Conservation (phyloP, 2,329 filamentous ascomycete genomes). For the Talaromyces piceae region DNA sequence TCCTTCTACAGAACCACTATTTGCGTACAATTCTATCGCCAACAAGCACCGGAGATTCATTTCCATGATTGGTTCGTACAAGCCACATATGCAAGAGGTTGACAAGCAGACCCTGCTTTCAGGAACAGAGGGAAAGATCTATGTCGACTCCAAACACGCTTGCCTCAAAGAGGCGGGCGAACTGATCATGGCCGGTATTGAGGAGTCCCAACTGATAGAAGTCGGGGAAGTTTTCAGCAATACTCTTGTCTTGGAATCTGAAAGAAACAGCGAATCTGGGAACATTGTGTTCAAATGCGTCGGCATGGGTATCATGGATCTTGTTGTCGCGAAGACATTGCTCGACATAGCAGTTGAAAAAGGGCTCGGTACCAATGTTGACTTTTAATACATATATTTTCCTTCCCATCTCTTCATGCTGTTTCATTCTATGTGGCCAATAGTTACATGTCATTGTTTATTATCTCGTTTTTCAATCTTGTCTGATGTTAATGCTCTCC, state of each 20-base stretch:
- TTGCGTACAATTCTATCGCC: conserved; percentile 23
- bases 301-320: conserved; percentile 45
- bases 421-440: no score
- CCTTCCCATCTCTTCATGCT: no score
- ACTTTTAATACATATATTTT: background rate
- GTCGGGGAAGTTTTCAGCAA: conserved; percentile 32
- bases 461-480: no score
- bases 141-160: conserved; percentile 53
- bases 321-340: conserved; percentile 38
- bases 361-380: conserved; percentile 7
- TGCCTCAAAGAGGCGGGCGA: conserved; percentile 43
- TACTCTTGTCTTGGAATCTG: background rate
- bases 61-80: conserved; percentile 48
- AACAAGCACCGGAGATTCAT: conserved; percentile 37
- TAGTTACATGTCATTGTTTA: no score
- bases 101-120: conserved; percentile 39
- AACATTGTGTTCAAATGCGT: conserved; percentile 46
- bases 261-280: conserved; percentile 19
- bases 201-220: conserved; percentile 33
- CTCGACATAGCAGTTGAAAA: conserved; percentile 28
- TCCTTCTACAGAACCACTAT: conserved; percentile 39
- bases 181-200: conserved; percentile 34
- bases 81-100: conserved; percentile 47
- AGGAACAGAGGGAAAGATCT: conserved; percentile 55
- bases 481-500: no score